phyloP scores from a whole-genome alignment of 1,284 basidiomycete genomes.

The Cerrena zonata region DNA sequence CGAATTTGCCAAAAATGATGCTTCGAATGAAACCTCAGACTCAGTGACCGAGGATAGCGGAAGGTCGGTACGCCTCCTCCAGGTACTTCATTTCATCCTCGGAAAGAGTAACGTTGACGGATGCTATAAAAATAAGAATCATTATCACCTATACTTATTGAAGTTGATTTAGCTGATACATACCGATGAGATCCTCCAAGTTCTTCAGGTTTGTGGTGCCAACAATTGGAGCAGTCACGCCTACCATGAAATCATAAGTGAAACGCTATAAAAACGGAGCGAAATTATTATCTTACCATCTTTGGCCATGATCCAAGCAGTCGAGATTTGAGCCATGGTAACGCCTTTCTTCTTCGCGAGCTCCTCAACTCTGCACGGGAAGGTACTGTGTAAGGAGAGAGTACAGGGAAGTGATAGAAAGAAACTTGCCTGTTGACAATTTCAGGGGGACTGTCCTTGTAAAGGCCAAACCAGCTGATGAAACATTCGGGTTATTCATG shows the following conservation, averaged over 20 bases:
- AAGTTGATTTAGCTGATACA: background rate
- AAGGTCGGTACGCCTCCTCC: conserved; percentile 2
- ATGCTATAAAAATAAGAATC: no score
- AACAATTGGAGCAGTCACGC: conserved; percentile 13
- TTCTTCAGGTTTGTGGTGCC: conserved; percentile 24
- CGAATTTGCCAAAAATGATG: no score
- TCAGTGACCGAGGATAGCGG: background rate
- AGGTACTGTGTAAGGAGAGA: background rate
- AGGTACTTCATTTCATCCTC: conserved; percentile 5
- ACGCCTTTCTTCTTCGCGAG: conserved; percentile 34
- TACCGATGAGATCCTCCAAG: conserved; percentile 24
- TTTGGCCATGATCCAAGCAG: conserved; percentile 34
- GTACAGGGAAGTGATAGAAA: background rate
- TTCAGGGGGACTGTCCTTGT: conserved; percentile 1
- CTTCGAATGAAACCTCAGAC: no score
- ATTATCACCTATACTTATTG: background rate
- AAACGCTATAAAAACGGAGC: background rate
- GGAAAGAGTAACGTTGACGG: conserved; percentile 1
- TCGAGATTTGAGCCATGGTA: conserved; percentile 38
- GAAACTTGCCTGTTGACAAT: conserved; percentile 22
- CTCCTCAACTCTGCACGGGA: conserved; percentile 26
- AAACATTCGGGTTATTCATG: no score
- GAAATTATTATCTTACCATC: conserved; percentile 9
- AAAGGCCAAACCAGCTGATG: conserved; percentile 9
- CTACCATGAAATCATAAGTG: conserved; percentile 2